phyloP scores from a whole-genome alignment of 2,329 filamentous ascomycete genomes.

The Diplodia corticola region DNA sequence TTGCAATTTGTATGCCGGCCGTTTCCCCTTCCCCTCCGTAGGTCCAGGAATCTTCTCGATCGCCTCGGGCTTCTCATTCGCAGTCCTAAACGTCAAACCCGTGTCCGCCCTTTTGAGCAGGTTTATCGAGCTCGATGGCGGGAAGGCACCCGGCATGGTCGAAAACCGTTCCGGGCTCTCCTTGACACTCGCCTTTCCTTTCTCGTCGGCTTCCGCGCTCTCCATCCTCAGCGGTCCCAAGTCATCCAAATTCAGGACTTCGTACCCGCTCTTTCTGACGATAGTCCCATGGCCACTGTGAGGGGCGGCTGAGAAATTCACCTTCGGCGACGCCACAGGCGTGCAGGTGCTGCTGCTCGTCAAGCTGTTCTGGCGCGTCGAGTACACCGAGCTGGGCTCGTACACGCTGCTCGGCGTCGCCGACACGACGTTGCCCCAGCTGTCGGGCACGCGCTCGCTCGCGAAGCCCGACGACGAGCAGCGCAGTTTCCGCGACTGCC shows the following conservation, averaged over 20 bases:
- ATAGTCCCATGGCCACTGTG: background rate
- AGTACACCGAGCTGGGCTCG: constrained; percentile 40
- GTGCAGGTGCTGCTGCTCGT: background rate
- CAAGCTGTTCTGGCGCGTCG: constrained; percentile 39
- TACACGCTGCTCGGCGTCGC: constrained; percentile 4
- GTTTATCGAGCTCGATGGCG: background rate
- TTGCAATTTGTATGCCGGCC: background rate
- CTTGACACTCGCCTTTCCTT: background rate
- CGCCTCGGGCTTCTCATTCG: background rate
- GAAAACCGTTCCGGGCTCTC: background rate
- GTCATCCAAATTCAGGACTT: background rate
- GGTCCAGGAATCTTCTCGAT: background rate
- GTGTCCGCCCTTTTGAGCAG: background rate
- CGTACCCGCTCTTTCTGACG: constrained; percentile 12
- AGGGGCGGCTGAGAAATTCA: background rate
- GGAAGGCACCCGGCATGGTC: constrained; percentile 14
- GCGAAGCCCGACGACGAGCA: constrained; percentile 7
- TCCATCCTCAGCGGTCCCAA: background rate
- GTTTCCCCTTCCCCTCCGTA: background rate
- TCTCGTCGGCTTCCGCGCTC: background rate
- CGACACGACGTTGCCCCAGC: constrained; percentile 38
- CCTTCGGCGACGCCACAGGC: background rate
- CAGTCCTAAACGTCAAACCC: background rate
- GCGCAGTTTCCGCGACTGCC: background rate
- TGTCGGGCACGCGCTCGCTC: constrained; percentile 34